Percentiles rank a stretch among this genome's conserved stretches.
phyloP scores from a whole-genome alignment of 2,329 filamentous ascomycete species.

The Colletotrichum liaoningense region DNA sequence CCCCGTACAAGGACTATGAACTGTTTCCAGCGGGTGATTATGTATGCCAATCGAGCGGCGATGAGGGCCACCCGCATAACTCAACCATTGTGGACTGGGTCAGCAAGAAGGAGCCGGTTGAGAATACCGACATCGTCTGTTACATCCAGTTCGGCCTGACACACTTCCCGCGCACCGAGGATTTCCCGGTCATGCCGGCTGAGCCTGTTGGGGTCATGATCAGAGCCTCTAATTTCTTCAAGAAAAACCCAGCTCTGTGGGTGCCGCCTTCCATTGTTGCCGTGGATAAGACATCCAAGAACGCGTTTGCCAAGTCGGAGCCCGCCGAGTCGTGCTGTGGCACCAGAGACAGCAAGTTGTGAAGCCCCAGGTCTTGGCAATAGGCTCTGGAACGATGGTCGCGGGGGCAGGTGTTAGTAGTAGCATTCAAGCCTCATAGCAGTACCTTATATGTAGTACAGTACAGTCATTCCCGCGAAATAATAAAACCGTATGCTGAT shows the following conservation, averaged over 20 bases:
- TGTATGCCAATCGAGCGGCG: constrained; percentile 2
- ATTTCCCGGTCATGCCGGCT: constrained; percentile 70
- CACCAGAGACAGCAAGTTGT: neutral
- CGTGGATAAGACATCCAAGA: neutral
- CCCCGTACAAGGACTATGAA: constrained; percentile 12
- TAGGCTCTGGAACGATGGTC: too few species aligned
- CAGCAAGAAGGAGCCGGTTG: constrained; percentile 56
- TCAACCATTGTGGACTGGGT: constrained; percentile 48
- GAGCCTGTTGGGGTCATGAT: constrained; percentile 64
- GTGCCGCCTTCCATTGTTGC: constrained; percentile 35
- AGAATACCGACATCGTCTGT: constrained; percentile 67
- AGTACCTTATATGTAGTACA: neutral
- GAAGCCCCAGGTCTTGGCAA: too few species aligned
- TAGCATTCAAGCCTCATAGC: neutral
- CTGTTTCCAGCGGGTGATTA: constrained; percentile 18
- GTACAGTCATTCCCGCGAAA: too few species aligned
- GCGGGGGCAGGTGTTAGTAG: neutral
- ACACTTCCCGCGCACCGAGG: constrained; percentile 65
- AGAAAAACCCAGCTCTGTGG: constrained; percentile 58
- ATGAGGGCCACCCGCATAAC: constrained; percentile 54
- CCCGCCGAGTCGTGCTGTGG: neutral
- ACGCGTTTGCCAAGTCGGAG: neutral
- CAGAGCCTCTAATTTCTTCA: constrained; percentile 63
- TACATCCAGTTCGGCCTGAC: constrained; percentile 68
- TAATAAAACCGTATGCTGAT: too few species aligned